Base-by-base conservation (phyloP, 2,329 filamentous ascomycete genomes). In the Leptodontidium sp. region DNA sequence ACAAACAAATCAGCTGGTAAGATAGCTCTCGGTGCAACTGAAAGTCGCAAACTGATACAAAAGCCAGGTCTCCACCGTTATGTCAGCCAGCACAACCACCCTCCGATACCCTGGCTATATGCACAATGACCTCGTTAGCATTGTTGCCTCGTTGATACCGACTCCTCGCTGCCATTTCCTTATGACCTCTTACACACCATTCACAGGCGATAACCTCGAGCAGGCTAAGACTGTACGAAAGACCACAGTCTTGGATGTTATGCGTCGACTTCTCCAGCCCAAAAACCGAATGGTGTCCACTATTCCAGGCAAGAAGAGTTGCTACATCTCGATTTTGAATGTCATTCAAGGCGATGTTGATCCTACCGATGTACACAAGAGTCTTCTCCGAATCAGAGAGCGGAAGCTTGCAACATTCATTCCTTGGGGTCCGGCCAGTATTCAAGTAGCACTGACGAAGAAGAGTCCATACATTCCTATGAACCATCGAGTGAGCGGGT, bases 211-310 rank as follows among this genome's bases (percentile, higher is more conserved):
- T 79, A 96, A 96, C 78, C 93, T 99, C 66, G 95, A 98, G 78
- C 93, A 97, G 80, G 96, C 95, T 66, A 98, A 97, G 85, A 98
- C 95, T 1, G 94, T 99, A 43, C 93, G 97, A 71, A 99, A 98
- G 83, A 99, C 97, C 2, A 99, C 96, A 0, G 96, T 99, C 9
- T 83, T 99, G 50, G 96, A 99, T 79, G 97, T 99, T 71, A 99
- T 99, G 96, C 90, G 96, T 67, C 88, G 96, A 69, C 84, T 99
- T 29, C 84, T 99, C 68, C 97, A 99, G 81, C 96, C 96, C 49
- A 99, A 99, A 86, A 99, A 99, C 82, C 91, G 97, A 79, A 99
- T 99, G 96, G 96, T 99, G 57, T 97, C 94, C 29, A 97, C 96
- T 26, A 91, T 94, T 67, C 94, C 95, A 1, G 93, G 92, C 76